Evolutionary conservation across 768 basidiomycete genomes (phyloP), one percentile per base, ranked within the genome.

Genomic region (Asterophora parasitica): DNA sequence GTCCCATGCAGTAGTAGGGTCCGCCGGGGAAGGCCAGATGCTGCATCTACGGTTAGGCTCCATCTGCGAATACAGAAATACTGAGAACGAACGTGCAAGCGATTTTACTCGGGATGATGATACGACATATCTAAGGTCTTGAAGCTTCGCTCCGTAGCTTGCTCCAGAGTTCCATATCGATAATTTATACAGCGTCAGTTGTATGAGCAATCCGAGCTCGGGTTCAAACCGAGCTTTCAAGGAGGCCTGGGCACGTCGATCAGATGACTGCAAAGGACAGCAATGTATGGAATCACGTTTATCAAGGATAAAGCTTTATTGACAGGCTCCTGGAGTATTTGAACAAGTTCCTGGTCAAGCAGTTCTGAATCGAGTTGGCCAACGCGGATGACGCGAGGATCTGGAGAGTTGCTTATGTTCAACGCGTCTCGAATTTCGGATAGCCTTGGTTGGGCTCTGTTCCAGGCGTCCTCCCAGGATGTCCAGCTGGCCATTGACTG

Each of bases 321-420:
- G 40, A 97, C 64, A n/a, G 92, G 93, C 45, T 88, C 88, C 58
- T 81, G 82, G 27, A 98, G 74, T 50, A 96, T 68, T 23, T 82
- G 77, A 27, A 87, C 80, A 13, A 98, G 78, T 53, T 96, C 92
- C 55, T 84, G 80, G 68, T 98, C 95, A 40, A 97, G 76, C 17
- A 94, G 74, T 57, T 92, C 86, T 3, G 94, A 82, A 64, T 98
- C 95, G 44, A 97, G 80, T 65, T 95, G 90, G 7, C 88, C 87
- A 40, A 98, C 92, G 36, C 93, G 87, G 19, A 81, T 71, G 26
- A 84, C 68, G n/a, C 84, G 75, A 20, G 74, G 61, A 39, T 52
- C 46, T 19, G 70, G 64, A n/a, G 60, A 45, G 12, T 61, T 44
- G 7, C 60, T 54, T 4, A 65, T 50, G 16, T 56, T 57, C 17